A percentile compares a stretch with the other conserved stretches of the same genome.
phyloP scores from a whole-genome alignment of 2,329 filamentous ascomycete genomes.

The Rhexocercosporidium sp. region DNA sequence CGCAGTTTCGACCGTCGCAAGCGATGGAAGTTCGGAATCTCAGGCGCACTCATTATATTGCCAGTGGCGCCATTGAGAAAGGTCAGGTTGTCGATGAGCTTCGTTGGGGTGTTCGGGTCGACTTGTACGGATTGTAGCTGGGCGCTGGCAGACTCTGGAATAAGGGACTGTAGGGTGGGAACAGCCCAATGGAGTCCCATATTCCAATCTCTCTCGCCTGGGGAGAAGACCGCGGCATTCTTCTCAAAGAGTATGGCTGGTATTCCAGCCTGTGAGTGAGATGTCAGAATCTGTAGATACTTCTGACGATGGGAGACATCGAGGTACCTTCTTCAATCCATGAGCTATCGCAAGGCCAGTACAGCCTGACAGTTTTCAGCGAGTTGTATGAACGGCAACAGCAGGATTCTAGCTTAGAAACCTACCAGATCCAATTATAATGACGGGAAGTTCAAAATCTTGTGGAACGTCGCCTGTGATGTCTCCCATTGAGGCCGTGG shows the following conservation, averaged over 20 bases:
- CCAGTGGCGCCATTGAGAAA: conserved; percentile 44
- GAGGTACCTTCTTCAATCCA: conserved; percentile 46
- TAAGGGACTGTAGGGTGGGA: conserved; percentile 40
- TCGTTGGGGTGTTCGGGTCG: conserved; percentile 40
- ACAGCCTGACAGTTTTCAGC: conserved; percentile 40
- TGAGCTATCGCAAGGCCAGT: conserved; percentile 49
- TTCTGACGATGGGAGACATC: background rate
- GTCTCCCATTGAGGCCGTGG: too few relatives aligned
- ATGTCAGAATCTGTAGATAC: background rate
- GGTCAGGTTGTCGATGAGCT: conserved; percentile 39
- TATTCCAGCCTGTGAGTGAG: conserved; percentile 28
- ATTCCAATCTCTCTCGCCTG: conserved; percentile 44
- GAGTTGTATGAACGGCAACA: background rate
- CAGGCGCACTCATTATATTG: conserved; percentile 32
- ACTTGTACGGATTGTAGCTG: conserved; percentile 40
- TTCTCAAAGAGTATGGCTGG: conserved; percentile 35
- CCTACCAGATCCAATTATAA: conserved; percentile 35
- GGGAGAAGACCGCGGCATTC: conserved; percentile 30
- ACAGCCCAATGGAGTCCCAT: conserved; percentile 46
- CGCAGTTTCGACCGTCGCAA: conserved; percentile 46
- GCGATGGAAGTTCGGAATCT: conserved; percentile 43
- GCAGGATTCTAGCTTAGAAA: background rate
- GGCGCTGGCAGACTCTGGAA: conserved; percentile 38
- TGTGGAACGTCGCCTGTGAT: too few relatives aligned
- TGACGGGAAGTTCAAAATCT: background rate